Conservation (phyloP, 75 land plant genomes). For the Gnetum montanum region DNA sequence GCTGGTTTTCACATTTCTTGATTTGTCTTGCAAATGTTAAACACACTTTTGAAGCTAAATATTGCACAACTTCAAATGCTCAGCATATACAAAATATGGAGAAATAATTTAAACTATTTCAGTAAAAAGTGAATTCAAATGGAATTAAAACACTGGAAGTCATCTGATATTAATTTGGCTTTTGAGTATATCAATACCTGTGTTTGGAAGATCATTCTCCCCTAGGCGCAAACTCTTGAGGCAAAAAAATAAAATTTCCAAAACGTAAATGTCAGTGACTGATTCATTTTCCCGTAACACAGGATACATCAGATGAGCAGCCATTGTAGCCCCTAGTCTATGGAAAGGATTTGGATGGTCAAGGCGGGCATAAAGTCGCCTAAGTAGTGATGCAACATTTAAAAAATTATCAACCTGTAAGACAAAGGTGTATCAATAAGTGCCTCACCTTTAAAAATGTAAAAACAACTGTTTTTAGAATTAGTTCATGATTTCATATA, state of each 20-base stretch:
- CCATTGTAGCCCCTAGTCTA: slow-evolving; percentile 42
- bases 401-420: slow-evolving; percentile 33
- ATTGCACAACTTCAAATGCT: too few relatives aligned
- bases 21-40: too few relatives aligned
- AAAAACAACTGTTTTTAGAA: too few relatives aligned
- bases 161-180: neutral
- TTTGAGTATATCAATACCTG: slow-evolving; percentile 23
- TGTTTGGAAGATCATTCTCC: slow-evolving; percentile 29
- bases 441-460: neutral
- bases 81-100: too few relatives aligned
- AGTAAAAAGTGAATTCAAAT: neutral
- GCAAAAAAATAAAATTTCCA: slow-evolving; percentile 35
- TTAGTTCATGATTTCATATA: too few relatives aligned
- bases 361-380: slow-evolving; percentile 35
- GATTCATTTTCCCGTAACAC: slow-evolving; percentile 26
- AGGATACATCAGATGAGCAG: slow-evolving; percentile 29
- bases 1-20: too few relatives aligned
- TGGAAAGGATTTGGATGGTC: slow-evolving; percentile 47
- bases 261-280: slow-evolving; percentile 34
- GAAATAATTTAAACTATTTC: too few relatives aligned
- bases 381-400: slow-evolving; percentile 39
- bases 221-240: slow-evolving; percentile 33
- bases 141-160: neutral
- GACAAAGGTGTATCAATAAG: neutral
- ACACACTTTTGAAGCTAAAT: too few relatives aligned